phyloP scores from a whole-genome alignment of 2,329 filamentous ascomycete genomes.

The Microascus cirrosus region DNA sequence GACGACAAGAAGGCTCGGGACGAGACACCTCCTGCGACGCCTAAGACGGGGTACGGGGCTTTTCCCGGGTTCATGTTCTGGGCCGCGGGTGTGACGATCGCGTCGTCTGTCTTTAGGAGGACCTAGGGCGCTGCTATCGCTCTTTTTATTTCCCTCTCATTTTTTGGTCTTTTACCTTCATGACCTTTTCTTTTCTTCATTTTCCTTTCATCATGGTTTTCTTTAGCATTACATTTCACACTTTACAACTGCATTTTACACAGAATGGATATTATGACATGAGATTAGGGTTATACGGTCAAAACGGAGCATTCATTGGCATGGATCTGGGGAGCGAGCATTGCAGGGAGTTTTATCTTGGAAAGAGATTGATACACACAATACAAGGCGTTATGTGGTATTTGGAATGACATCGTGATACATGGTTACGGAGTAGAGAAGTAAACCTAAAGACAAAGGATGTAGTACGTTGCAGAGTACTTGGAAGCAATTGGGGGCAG shows the following conservation, averaged over 20 bases:
- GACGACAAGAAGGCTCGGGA: background rate
- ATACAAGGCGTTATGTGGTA: background rate
- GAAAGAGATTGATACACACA: background rate
- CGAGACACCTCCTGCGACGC: background rate
- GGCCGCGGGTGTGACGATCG: constrained; percentile 3
- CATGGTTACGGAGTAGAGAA: background rate
- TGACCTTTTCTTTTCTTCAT: background rate
- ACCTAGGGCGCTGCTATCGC: background rate
- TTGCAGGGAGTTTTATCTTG: constrained; percentile 3
- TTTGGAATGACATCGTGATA: background rate
- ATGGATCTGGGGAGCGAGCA: constrained; percentile 1
- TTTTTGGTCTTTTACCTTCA: background rate
- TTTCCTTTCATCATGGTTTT: background rate
- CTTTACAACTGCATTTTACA: background rate
- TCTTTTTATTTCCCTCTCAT: background rate
- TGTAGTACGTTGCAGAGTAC: background rate
- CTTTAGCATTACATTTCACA: background rate
- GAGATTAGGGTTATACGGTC: background rate
- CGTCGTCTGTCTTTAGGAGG: background rate
- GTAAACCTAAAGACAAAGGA: background rate
- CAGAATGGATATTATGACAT: background rate
- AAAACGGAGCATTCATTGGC: background rate
- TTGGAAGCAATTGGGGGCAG: background rate
- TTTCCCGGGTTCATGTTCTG: constrained; percentile 3
- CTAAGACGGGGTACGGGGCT: background rate